These are phyloP conservation scores for Fennellomyces sp. DNA, from an alignment of 371 early-diverging fungal species.

Conservation along the genomic window DNA sequence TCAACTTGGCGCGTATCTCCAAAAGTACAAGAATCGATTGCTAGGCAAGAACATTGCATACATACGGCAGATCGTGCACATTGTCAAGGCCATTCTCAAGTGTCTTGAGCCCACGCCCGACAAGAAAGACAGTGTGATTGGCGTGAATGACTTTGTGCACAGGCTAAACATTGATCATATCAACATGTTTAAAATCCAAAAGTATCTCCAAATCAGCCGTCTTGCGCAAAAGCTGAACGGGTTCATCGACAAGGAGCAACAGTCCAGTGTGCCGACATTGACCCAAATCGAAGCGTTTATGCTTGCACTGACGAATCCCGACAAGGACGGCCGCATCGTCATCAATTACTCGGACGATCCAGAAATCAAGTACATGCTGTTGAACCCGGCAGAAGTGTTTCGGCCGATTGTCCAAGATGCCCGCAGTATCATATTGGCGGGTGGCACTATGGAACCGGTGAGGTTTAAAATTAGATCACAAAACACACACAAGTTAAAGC, in stretches of 20 bases:
- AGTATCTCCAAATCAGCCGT: conserved; percentile 71
- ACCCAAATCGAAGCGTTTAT: conserved; percentile 60
- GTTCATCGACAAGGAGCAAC: conserved; percentile 45
- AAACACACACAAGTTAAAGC: too few species aligned
- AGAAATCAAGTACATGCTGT: conserved; percentile 71
- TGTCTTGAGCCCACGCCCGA: conserved; percentile 28
- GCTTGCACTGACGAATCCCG: conserved; percentile 62
- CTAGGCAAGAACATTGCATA: conserved; percentile 76
- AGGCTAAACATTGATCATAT: conserved; percentile 76
- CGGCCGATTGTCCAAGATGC: conserved; percentile 80
- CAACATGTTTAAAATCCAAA: conserved; percentile 82
- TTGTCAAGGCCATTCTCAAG: conserved; percentile 41
- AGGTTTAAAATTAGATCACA: conserved; percentile 6
- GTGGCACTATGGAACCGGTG: conserved; percentile 97
- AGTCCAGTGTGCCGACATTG: conserved; percentile 48
- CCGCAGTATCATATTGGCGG: conserved; percentile 86
- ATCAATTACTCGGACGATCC: conserved; percentile 32
- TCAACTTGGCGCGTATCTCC: conserved; percentile 71
- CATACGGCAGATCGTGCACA: conserved; percentile 69
- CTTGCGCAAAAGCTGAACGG: conserved; percentile 77
- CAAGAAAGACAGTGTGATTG: conserved; percentile 40
- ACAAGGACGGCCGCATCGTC: conserved; percentile 74
- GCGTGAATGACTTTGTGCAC: conserved; percentile 76
- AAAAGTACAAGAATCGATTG: conserved; percentile 70
- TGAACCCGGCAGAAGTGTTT: conserved; percentile 89